phyloP scores from a whole-genome alignment of 1,284 basidiomycete genomes.

The Spongiforma sp. region DNA sequence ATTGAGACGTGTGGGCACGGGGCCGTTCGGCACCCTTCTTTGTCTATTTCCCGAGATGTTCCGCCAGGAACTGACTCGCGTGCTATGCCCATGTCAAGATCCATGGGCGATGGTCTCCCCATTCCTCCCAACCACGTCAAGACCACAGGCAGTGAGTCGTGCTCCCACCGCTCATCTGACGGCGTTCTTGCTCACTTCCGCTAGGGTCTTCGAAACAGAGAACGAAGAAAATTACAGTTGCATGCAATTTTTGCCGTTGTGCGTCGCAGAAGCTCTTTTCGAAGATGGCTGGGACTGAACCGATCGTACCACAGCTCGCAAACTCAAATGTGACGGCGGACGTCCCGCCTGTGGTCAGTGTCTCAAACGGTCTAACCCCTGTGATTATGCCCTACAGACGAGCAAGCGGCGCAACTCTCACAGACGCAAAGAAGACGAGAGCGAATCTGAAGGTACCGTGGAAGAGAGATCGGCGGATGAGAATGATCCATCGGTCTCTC shows the following conservation, averaged over 20 bases:
- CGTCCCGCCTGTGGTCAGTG: slow-evolving; percentile 81
- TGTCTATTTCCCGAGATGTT: slow-evolving; percentile 54
- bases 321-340: slow-evolving; percentile 84
- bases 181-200: slow-evolving; percentile 6
- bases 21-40: slow-evolving; percentile 50
- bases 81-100: slow-evolving; percentile 43
- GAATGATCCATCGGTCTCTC: slow-evolving; percentile 69
- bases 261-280: slow-evolving; percentile 39
- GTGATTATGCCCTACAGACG: slow-evolving; percentile 79
- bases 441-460: slow-evolving; percentile 65
- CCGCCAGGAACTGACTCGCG: slow-evolving; percentile 48
- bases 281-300: slow-evolving; percentile 25
- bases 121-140: slow-evolving; percentile 34
- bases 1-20: slow-evolving; percentile 66
- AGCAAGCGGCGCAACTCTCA: slow-evolving; percentile 67
- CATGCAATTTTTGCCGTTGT: slow-evolving; percentile 88
- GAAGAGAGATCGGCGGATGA: slow-evolving; percentile 62
- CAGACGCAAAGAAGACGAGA: slow-evolving; percentile 63
- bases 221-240: slow-evolving; percentile 81
- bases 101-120: slow-evolving; percentile 41
- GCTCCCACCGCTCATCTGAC: slow-evolving; percentile 9
- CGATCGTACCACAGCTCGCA: slow-evolving; percentile 59
- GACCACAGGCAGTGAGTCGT: slow-evolving; percentile 34
- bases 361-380: slow-evolving; percentile 71
- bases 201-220: slow-evolving; percentile 56